Evolutionary conservation across 257 asterid genomes (phyloP), one percentile per base, ranked within the genome.

Genomic region (Solanum pimpinellifolium): DNA sequence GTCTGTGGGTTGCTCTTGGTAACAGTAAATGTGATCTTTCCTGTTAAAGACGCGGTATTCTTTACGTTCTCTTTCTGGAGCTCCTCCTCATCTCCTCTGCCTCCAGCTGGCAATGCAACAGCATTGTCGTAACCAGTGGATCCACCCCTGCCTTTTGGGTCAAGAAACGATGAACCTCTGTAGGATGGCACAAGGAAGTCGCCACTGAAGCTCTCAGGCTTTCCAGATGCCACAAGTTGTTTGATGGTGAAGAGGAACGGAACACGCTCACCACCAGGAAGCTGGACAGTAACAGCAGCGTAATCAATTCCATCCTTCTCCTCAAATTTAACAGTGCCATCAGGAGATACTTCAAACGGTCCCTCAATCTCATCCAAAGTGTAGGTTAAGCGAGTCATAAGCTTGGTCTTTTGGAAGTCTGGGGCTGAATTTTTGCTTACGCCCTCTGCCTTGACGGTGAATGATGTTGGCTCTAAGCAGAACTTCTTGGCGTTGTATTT

Each of bases 111-210:
- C 96, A 97, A 89, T 2, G 99, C 99, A 60, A 97, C 99, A 0
- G 99, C 99, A 29, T 95, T 97, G 91, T 97, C 99, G 42, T 97
- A 97, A 4, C 99, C 99, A 12, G 99, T 97, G 0, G 99, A 95
- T 12, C 99, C 99, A 85, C 99, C 99, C 33, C 99, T 90, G 10
- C 99, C 99, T 95, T 97, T 97, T 29, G 99, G 99, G 98, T 97
- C 99, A 11, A 97, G 97, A 95, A 97, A 97, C 15, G 99, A 96
- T 1, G 99, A 96, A 0, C 99, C 99, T 88, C 99, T 89, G 95
- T 97, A 97, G 1, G 99, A 97, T 2, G 99, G 99, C 86, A 97
- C 99, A 0, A 97, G 94, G 88, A 93, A 97, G 1, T 92, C 96
- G 0, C 99, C 99, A 0, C 93, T 29, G 42, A 96, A 95, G 90